Evolutionary conservation across 768 basidiomycete species (phyloP), one percentile per base, ranked within the genome.

Genomic region (Pleurotus salmoneostramineus): DNA sequence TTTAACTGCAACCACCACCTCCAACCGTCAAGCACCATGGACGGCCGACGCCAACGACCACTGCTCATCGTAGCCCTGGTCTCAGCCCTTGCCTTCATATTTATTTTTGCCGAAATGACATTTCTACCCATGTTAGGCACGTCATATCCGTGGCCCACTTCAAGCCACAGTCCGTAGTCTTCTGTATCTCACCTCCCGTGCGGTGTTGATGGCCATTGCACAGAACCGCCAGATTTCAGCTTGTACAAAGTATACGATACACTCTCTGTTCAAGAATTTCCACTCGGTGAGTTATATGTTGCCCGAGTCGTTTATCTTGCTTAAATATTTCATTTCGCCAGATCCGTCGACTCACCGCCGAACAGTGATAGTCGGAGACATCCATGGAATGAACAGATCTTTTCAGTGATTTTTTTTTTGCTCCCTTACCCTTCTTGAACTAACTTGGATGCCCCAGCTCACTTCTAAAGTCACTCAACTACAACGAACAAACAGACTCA

Each of bases 321-420:
- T 27, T 27, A 27, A 27, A 34, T 17, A 49, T 56, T 32, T 21
- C 43, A 7, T 40, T 8, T 40, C 14, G 21, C 33, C 50, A 89
- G 89, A 79, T 58, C 74, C 81, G 11, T 68, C 77, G 3, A 64
- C 72, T 8, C 36, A 31, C 31, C 75, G 69, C 61, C 83, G 93
- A 12, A 74, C 89, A 31, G 83, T 98, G 44, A 72, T 93, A 59
- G 74, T 97, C 10, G 95, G 95, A 6, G 95, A 98, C 64, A 78
- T 97, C 5, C 95, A 98, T 75, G 93, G 91, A 47, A 92, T 88
- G 83, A 77, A 81, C 54, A 67, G 77, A 5, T 80, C 86, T 0
- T 71, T 97, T 3, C 74, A 82, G 91, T 93, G 56, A 57, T 88
- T 71, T 10, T 35, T 42, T 42, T 6, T 21, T 17, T 40, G 57